Base-by-base conservation (phyloP, 2,329 filamentous ascomycete species). In the Orbilia blumenaviensis region DNA sequence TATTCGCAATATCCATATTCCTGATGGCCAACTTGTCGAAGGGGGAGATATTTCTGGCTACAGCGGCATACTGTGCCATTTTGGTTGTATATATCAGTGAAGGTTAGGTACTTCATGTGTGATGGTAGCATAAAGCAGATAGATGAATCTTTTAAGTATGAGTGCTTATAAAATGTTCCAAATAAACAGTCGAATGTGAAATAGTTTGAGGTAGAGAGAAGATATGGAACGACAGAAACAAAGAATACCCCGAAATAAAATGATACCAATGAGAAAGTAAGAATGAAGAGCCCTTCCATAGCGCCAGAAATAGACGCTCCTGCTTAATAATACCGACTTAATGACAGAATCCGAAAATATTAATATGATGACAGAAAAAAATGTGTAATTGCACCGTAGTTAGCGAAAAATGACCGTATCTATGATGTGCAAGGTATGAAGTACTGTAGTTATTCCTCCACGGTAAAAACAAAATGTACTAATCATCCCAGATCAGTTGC, bases 1-100 rank as follows among this genome's bases (percentile, higher is more conserved):
- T 81, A 0, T 82, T 81, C 56, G 78, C 78, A 10, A 62, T 79
- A 27, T 78, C 77, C 6, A 77, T 82, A 27, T 78, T 79, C 56
- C 48, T 81, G 0, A 78, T 79, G 58, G 81, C 80, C 2, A 80
- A 80, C 32, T 78, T 80, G 9, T 78, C 78, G 42, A 78, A 81
- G 46, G 80, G 80, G 21, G 80, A 82, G 78, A 79, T 81, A 18
- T 80, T 81, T 38, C 78, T 80, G 9, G 79, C 78, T 12, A 81
- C 80, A 2, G 81, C 80, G 56, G 80, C 81, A 78, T 75, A 75
- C 32, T 75, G 71, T 44, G 71, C 71, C 3, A 75, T 75, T 14
- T 64, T 75, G 46, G 71, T 75, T 6, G 71, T 75, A 3, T 75
- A 75, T 64, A 75, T 75, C 36, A 75, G 71, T n/a, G 71, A 46